Base-by-base conservation (phyloP, 257 asterid species). In the Pogostemon cablin region DNA sequence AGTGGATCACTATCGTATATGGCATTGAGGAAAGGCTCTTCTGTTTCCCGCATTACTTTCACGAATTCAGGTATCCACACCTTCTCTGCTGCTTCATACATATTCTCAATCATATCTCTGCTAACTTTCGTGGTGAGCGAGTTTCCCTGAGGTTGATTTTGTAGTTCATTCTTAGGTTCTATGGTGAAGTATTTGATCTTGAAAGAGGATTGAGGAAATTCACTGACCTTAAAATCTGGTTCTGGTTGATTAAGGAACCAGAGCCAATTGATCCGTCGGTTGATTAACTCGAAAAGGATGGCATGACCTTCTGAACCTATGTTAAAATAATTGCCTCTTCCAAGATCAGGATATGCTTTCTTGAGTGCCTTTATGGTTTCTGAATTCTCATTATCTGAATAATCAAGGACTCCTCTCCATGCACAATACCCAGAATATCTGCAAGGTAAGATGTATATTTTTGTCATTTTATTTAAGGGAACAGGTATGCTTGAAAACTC, bases 381-480 rank as follows among this genome's bases (percentile, higher is more conserved):
- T 62, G 82, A 83, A 35, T 78, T 72, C 75, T 81, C 74, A 56
- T 80, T 70, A 20, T 79, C 69, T 3, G 90, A 74, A 60, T 72
- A 91, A 77, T 91, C 95, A 40, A 88, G 83, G 40, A 91, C 93
- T 42, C 96, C 96, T 80, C 96, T 88, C 97, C 97, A 89, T 7
- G 91, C 96, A 81, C 87, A 84, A 77, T 87, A 91, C 49, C 96
- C 97, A 46, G 97, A 86, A 79, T 88, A 88, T 77, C 97, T 91
- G 66, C 15, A 8, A 52, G 4, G 25, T 12, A 6, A 62, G 4
- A 34, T 41, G 17, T 17, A 37, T 15, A 41, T 3, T 38, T 47
- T 59, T 17, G 34, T 11, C 1, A 34, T 25, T 37, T 41, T 15
- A 3, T 50, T 40, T 15, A 17, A 69, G 46, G 62, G 48, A 57